Conservation (phyloP, 495 filamentous ascomycete species). For the Haplographium delicatum region DNA sequence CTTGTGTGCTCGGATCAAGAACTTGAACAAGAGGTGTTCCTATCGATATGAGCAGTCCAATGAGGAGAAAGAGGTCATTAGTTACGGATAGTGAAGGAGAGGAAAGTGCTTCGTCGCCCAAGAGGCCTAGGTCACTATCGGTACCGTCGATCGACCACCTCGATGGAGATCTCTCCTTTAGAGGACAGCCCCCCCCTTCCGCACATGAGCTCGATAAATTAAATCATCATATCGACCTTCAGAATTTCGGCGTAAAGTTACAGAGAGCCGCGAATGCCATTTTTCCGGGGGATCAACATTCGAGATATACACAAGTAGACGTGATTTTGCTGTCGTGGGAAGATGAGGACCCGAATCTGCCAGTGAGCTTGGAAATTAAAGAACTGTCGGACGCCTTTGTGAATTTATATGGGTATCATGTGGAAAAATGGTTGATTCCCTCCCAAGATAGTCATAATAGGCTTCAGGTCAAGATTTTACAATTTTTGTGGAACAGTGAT, state of each 20-base stretch:
- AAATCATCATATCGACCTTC: background rate
- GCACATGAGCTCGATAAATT: background rate
- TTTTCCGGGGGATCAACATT: slow-evolving; percentile 1
- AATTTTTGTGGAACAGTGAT: background rate
- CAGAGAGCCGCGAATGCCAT: background rate
- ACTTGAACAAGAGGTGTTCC: background rate
- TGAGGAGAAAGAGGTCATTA: background rate
- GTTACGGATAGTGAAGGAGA: background rate
- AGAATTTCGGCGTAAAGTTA: background rate
- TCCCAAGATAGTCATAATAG: background rate
- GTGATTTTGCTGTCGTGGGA: slow-evolving; percentile 5
- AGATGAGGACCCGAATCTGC: background rate
- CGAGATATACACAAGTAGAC: background rate
- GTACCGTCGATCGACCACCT: background rate
- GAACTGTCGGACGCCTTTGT: background rate
- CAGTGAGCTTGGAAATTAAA: background rate
- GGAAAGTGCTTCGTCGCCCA: background rate
- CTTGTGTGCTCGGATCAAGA: background rate
- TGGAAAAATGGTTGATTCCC: slow-evolving; percentile 4
- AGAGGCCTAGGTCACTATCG: background rate
- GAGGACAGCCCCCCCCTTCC: background rate
- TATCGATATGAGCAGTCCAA: background rate
- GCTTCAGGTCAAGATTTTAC: background rate
- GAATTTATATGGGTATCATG: slow-evolving; percentile 3
- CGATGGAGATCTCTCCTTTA: background rate